A percentile compares a stretch with the other conserved stretches of the same genome.
These are phyloP conservation scores for Castanea sativa DNA, from an alignment of 306 rosid genomes.

Conservation along the genomic window DNA sequence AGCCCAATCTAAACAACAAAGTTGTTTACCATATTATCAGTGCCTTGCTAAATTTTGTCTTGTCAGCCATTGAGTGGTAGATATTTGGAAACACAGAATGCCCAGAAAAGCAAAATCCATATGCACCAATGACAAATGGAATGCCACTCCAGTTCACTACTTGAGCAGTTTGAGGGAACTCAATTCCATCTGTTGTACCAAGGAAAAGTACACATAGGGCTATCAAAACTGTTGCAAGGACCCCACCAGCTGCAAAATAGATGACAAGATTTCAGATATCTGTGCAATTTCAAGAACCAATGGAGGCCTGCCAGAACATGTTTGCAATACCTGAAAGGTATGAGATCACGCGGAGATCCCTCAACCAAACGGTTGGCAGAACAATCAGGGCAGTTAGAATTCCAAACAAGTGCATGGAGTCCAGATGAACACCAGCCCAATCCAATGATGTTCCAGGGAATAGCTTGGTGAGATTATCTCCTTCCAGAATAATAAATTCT, in stretches of 20 bases:
- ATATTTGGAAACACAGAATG: slow-evolving; percentile 82
- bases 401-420: slow-evolving; percentile 65
- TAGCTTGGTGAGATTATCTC: slow-evolving; percentile 72
- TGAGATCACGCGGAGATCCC: slow-evolving; percentile 68
- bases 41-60: slow-evolving; percentile 54
- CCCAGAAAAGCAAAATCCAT: slow-evolving; percentile 81
- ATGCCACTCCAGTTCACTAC: slow-evolving; percentile 61
- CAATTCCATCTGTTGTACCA: slow-evolving; percentile 61
- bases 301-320: slow-evolving; percentile 1
- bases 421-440: slow-evolving; percentile 45
- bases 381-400: slow-evolving; percentile 62
- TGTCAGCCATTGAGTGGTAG: slow-evolving; percentile 85
- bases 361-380: slow-evolving; percentile 81
- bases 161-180: slow-evolving; percentile 53
- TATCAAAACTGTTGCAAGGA: slow-evolving; percentile 49
- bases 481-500: slow-evolving; percentile 80
- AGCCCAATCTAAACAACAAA: not conserved
- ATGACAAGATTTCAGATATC: slow-evolving; percentile 9
- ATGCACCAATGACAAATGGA: slow-evolving; percentile 76
- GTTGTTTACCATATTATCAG: slow-evolving; percentile 34
- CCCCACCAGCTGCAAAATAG: slow-evolving; percentile 73
- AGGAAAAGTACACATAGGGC: slow-evolving; percentile 44
- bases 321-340: slow-evolving; percentile 66
- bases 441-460: slow-evolving; percentile 67
- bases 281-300: slow-evolving; percentile 5